A percentile compares a stretch with the other conserved stretches of the same genome.
These are phyloP conservation scores for Hymenoscyphus occultus DNA, from an alignment of 2,329 filamentous ascomycete species.

Conservation along the genomic window DNA sequence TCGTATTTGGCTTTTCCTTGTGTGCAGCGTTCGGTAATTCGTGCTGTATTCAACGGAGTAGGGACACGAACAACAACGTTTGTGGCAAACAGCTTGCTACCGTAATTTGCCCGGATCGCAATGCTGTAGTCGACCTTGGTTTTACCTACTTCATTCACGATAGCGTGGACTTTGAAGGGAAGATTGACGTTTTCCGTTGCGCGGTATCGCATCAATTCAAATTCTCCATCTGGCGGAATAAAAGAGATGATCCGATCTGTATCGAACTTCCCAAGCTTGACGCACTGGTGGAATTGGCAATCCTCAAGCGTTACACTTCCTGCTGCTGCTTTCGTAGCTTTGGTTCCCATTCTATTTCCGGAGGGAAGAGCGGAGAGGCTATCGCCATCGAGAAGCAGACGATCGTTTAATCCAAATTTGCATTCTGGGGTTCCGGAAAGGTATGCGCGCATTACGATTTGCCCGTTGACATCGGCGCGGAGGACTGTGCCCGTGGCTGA, in stretches of 20 bases:
- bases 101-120: conserved; percentile 95
- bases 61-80: conserved; percentile 94
- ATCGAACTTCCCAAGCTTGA: conserved; percentile 96
- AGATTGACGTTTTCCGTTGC: conserved; percentile 98
- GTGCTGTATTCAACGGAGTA: conserved; percentile 92
- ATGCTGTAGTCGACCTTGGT: conserved; percentile 99
- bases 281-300: conserved; percentile 98
- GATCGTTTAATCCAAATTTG: conserved; percentile 97
- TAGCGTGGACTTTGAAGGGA: conserved; percentile 97
- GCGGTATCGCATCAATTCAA: conserved; percentile 97
- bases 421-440: conserved; percentile 95
- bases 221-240: conserved; percentile 93
- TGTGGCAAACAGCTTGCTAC: conserved; percentile 91
- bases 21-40: conserved; percentile 86
- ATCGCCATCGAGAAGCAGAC: conserved; percentile 81
- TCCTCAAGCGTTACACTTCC: conserved; percentile 95
- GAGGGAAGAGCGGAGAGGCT: conserved; percentile 63
- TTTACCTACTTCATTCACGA: conserved; percentile 95
- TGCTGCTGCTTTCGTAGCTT: conserved; percentile 91
- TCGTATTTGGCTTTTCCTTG: conserved; percentile 99
- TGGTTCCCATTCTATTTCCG: conserved; percentile 75
- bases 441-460: conserved; percentile 98
- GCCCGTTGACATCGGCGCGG: conserved; percentile 91
- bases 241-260: conserved; percentile 96
- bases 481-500: conserved; percentile 95